Evolutionary conservation across 345 rosid genomes (phyloP), one percentile per base, ranked within the genome.

Genomic region (Triadica sebifera): DNA sequence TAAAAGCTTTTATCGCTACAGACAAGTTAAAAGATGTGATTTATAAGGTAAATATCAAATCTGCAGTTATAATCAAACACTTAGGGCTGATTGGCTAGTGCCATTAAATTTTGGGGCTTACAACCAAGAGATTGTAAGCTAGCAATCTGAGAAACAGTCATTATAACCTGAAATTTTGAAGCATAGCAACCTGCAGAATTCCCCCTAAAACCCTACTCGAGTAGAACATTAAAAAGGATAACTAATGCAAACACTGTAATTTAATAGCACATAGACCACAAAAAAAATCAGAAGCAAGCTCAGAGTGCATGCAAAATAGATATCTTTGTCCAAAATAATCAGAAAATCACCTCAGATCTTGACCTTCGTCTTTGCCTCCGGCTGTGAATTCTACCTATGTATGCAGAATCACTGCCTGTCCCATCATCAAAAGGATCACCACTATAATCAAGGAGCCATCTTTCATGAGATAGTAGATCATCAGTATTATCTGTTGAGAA

Each of bases 361-460:
- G 86, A 87, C 59, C 78, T 84, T 7, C 83, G 83, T 66, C 89
- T 83, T 73, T 77, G 88, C 71, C 81, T 84, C 70, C 80, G 66
- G 66, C 84, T 84, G 75, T 80, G 87, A 72, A 82, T 70, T 81
- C 91, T 84, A 67, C 84, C 80, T 60, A 80, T 58, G 67, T 78
- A 84, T 65, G 87, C 83, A 67, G 91, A 79, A 78, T 84, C 86
- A 76, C 77, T 79, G 74, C 75, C 79, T 29, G 73, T 71, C 55
- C 85, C 78, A 49, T 80, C 88, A 75, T 82, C 75, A 16, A 81
- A 80, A 70, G 84, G 41, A 65, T 80, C 89, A 59, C 82, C 80
- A 58, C 84, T 79, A 46, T 80, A 81, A 78, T 83, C 90, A 69
- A 83, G 78, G 22, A 87, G 88, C 92, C 92, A 87, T 74, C 89